Conservation (phyloP, 2,329 filamentous ascomycete genomes). For the Moelleriella libera region DNA sequence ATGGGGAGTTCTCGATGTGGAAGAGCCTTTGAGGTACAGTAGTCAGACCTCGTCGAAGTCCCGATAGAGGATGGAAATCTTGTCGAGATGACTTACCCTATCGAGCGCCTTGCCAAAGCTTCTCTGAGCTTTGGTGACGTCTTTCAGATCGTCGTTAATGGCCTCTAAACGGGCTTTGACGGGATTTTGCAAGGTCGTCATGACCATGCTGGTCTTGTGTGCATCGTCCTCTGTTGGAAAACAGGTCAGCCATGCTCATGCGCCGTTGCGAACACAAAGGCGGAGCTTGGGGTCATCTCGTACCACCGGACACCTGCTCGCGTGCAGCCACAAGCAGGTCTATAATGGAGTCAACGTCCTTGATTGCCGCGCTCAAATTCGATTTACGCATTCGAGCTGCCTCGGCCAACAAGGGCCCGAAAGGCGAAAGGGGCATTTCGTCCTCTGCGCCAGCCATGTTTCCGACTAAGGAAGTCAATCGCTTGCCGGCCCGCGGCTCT, state of each 20-base stretch:
- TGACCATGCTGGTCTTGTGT: conserved; percentile 54
- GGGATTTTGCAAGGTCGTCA: conserved; percentile 77
- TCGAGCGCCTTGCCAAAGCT: conserved; percentile 78
- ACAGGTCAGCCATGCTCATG: conserved; percentile 6
- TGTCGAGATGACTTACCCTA: conserved; percentile 36
- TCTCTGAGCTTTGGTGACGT: conserved; percentile 68
- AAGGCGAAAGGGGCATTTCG: conserved; percentile 26
- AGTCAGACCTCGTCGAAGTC: neutral
- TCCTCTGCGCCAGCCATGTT: conserved; percentile 20
- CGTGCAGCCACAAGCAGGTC: conserved; percentile 60
- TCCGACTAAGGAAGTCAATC: neutral
- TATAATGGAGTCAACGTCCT: conserved; percentile 74
- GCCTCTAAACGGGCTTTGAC: conserved; percentile 69
- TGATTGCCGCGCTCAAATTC: conserved; percentile 54
- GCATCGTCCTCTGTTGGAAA: conserved; percentile 16
- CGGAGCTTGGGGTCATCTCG: conserved; percentile 5
- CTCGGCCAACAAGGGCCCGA: conserved; percentile 52
- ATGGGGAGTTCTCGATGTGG: conserved; percentile 51
- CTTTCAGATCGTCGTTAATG: conserved; percentile 69
- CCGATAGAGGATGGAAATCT: neutral
- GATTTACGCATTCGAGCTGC: conserved; percentile 57
- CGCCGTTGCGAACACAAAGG: neutral
- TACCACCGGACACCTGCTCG: conserved; percentile 59
- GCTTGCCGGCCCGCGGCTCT: no score
- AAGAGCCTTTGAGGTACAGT: conserved; percentile 13